Evolutionary conservation across 805 yeast species (phyloP).

Genomic region (Metschnikowia borealis): DNA sequence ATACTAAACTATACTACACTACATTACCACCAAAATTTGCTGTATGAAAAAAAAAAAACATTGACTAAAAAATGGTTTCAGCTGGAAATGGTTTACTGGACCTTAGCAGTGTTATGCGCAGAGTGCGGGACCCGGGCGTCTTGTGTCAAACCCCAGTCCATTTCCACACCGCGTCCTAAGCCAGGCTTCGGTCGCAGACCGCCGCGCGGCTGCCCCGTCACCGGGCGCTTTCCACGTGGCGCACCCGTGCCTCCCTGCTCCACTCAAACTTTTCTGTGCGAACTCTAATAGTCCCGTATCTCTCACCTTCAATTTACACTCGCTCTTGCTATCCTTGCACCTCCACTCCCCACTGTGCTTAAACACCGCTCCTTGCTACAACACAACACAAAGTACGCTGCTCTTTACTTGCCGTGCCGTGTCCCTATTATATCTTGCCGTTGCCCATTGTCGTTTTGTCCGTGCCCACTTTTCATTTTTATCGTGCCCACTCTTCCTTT

Average conservation of each 20-base stretch:
- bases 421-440: background rate
- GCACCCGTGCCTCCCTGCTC: background rate
- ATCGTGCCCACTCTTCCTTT: background rate
- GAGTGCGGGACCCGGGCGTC: no score
- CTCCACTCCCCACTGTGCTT: background rate
- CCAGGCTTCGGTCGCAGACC: background rate
- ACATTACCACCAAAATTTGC: no score
- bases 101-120: no score
- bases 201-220: background rate
- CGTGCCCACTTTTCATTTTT: background rate
- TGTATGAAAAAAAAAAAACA: no score
- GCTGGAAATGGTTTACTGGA: no score
- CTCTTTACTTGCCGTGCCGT: background rate
- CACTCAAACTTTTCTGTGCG: conserved; percentile 4
- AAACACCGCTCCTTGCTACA: background rate
- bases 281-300: background rate
- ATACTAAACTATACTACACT: no score
- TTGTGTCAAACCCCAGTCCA: no score
- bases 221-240: background rate
- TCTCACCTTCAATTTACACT: background rate
- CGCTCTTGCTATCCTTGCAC: background rate
- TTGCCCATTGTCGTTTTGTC: background rate
- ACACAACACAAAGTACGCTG: background rate
- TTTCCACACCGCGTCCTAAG: background rate
- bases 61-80: no score